phyloP scores from a whole-genome alignment of 495 filamentous ascomycete genomes.

The Hypoxylon trugodes region DNA sequence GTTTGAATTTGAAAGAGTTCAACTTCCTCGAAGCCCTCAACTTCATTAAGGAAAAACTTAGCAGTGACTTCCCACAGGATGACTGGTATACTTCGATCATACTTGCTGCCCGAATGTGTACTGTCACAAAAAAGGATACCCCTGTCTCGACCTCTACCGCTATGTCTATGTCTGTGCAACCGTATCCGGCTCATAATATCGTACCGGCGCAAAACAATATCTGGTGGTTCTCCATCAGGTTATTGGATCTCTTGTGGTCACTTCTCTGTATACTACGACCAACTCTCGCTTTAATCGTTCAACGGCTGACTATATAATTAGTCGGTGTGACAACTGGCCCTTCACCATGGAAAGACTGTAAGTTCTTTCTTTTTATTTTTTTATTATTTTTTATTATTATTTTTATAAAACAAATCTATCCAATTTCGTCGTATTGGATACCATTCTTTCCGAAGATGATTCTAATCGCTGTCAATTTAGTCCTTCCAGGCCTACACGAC shows the following conservation, averaged over 20 bases:
- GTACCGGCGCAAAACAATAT: too few species aligned
- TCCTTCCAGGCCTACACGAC: too few species aligned
- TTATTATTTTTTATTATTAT: not conserved
- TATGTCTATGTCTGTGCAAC: too few species aligned
- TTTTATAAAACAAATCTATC: not conserved
- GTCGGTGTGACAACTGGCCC: not conserved
- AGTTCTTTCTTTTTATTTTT: not conserved
- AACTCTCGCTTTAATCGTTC: too few species aligned
- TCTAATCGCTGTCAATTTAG: too few species aligned
- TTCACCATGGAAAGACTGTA: constrained; percentile 13
- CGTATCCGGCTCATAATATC: too few species aligned
- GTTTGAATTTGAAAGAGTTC: not conserved
- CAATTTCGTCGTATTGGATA: too few species aligned
- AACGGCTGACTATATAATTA: too few species aligned
- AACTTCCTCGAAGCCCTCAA: not conserved
- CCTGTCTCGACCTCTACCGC: too few species aligned
- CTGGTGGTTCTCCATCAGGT: not conserved
- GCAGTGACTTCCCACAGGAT: not conserved
- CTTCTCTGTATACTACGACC: not conserved
- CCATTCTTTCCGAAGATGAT: too few species aligned
- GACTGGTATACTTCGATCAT: not conserved
- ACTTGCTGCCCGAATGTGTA: not conserved
- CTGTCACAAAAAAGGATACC: too few species aligned
- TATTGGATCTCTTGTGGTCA: not conserved
- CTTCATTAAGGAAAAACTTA: not conserved